Evolutionary conservation across 169 alveolate genomes (phyloP).

Genomic region (Cryptosporidium bovis): DNA sequence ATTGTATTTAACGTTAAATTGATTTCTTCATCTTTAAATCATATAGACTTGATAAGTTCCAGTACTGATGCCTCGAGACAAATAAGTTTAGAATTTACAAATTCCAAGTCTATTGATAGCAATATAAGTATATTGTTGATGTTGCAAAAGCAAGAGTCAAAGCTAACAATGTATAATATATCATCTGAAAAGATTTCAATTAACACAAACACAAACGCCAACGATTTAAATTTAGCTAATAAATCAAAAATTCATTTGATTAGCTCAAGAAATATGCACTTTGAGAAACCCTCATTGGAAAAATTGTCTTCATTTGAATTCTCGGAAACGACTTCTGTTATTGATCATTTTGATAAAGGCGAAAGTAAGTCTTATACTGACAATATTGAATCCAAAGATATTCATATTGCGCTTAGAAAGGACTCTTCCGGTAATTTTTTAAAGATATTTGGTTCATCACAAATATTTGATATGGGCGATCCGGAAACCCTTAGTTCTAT

Average conservation of each 20-base stretch:
- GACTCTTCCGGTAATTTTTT: background rate
- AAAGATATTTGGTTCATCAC: constrained; percentile 5
- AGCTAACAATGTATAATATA: constrained; percentile 1
- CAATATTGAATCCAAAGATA: background rate
- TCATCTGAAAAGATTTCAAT: constrained; percentile 13
- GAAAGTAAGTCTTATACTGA: background rate
- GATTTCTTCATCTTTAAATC: background rate
- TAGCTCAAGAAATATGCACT: no score
- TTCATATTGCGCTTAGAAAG: background rate
- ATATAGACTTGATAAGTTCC: constrained; percentile 26
- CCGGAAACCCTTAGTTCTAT: background rate
- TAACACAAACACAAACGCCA: background rate
- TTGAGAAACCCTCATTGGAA: no score
- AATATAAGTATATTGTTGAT: background rate
- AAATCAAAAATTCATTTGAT: no score
- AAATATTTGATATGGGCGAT: constrained; percentile 16
- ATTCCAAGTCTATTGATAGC: background rate
- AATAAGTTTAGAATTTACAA: constrained; percentile 4
- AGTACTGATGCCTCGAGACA: constrained; percentile 29
- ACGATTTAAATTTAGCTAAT: no score
- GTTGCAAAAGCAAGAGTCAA: constrained; percentile 7
- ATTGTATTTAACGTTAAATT: background rate
- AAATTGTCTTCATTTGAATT: background rate
- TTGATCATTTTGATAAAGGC: no score
- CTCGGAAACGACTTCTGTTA: background rate